Base-by-base conservation (phyloP, 768 basidiomycete genomes). In the Rubroboletus satanas region DNA sequence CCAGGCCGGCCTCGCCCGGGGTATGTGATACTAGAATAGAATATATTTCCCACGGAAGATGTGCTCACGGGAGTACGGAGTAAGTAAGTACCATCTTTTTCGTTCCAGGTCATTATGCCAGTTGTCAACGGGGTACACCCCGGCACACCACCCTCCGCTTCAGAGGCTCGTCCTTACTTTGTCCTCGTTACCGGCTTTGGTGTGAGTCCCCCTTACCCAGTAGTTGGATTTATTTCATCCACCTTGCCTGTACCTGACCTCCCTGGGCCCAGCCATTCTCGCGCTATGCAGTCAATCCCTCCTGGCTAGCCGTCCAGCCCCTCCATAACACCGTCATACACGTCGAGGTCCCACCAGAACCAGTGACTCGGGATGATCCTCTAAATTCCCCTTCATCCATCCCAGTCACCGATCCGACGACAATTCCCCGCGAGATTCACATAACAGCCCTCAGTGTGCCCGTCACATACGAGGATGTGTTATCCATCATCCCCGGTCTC, bases 221-320 rank as follows among this genome's bases (percentile, higher is more conserved):
- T 62, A 62, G 52, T 54, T 58, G 58, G 18, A 38, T 66, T 53
- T 42, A 37, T 62, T 70, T 61, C 62, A 18, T 67, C 60, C 33
- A 39, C 46, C 21, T 62, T 47, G 37, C 45, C 15, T 41, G 45
- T 49, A 43, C 61, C 62, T 66, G 49, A 66, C 66, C 31, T 49
- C 49, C 47, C 55, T 44, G 58, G 63, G 57, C 47, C 57, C 63
- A 84, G 82, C 83, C 85, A 28, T 84, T 83, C 66, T 68, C 75
- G 48, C 77, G 80, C 18, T 80, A 79, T 61, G 62, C 72, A 48
- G 75, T 76, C 52, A 88, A 88, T 62, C 87, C 87, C 2, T 88
- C 87, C 21, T 88, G 87, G 87, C 74, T 84, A 7, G 85, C 86
- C 33, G 85, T 84, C 11, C 73, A 79, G 56, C 76, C 82, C 10